Evolutionary conservation across 2,329 filamentous ascomycete species (phyloP).

Genomic region (Xylaria polymorpha): DNA sequence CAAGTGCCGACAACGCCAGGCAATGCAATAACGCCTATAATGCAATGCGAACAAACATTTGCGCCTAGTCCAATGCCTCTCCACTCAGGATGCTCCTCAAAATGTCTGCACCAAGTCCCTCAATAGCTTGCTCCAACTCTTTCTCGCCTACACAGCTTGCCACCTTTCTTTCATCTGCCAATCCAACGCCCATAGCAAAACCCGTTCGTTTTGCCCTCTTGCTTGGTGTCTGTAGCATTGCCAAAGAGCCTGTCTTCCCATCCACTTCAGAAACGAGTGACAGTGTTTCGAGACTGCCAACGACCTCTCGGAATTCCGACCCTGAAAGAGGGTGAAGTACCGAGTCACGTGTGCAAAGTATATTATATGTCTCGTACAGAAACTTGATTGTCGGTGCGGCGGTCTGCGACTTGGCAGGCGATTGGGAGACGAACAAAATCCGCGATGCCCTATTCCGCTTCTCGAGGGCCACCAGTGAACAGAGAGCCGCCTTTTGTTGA

Average conservation of each 20-base stretch:
- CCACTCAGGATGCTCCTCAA: conserved; percentile 71
- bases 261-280: conserved; percentile 79
- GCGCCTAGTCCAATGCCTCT: conserved; percentile 65
- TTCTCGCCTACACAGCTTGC: conserved; percentile 83
- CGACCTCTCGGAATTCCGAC: conserved; percentile 93
- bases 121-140: conserved; percentile 78
- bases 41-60: conserved; percentile 24
- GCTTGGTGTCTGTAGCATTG: conserved; percentile 74
- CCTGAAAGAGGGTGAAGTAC: conserved; percentile 87
- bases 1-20: conserved; percentile 25
- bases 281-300: conserved; percentile 88
- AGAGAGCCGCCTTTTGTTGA: conserved; percentile 95
- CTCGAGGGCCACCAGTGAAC: conserved; percentile 87
- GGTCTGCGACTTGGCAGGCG: conserved; percentile 71
- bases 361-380: conserved; percentile 85
- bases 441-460: conserved; percentile 71
- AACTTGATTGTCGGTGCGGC: conserved; percentile 83
- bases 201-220: conserved; percentile 70
- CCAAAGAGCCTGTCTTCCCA: conserved; percentile 76
- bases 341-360: conserved; percentile 87
- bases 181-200: conserved; percentile 59
- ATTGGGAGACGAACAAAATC: conserved; percentile 52
- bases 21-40: conserved; percentile 32
- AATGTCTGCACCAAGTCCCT: conserved; percentile 70
- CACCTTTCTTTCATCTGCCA: conserved; percentile 78